Base-by-base conservation (phyloP, 2,329 filamentous ascomycete species). In the Tolypocladium inflatum region DNA sequence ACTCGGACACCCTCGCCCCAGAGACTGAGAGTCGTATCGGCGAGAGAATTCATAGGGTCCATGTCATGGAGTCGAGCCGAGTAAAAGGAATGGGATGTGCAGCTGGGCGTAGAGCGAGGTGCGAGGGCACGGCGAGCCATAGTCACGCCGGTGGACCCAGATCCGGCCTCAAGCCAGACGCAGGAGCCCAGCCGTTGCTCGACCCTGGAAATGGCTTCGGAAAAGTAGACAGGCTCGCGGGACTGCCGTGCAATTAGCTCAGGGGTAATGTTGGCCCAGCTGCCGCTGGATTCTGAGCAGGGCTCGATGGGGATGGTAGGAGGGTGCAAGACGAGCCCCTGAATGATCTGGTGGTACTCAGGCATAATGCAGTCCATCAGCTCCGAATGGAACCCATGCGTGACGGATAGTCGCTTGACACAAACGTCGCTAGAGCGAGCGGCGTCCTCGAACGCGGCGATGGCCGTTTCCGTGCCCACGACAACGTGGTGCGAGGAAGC, bases 141-240 rank as follows among this genome's bases (percentile, higher is more conserved):
- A 8, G 58, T 26, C 0, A 69, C 68, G 7, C 74, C 66, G 0
- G 70, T 68, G 0, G 72, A 70, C 11, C 62, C 63, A 1, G 67
- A 67, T 8, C 72, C 72, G 4, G 68, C 69, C 54, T 74, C 73
- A 6, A 74, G 58, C 64, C 66, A 74, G 21, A 69, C 57, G 42
- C 60, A 62, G 0, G 57, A 55, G 1, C 65, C 64, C 19, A 66
- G 59, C 19, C 63, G 54, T 17, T 58, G 54, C 9, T 59, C 59
- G 0, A 74, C 39, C 19, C 71, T 58, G 8, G 63, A 53, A 1
- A 71, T 42, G 1, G 71, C 70, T 9, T 70, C 60, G 23, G 61
- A n/a, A 52, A 73, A 73, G 56, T 63, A 71, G 0, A 75, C 73
- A 0, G 71, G 69, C 2, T 65, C 37, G 2, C 71, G 64, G 41